phyloP scores from a whole-genome alignment of 208 protist species.

The Trypanosoma brucei region DNA sequence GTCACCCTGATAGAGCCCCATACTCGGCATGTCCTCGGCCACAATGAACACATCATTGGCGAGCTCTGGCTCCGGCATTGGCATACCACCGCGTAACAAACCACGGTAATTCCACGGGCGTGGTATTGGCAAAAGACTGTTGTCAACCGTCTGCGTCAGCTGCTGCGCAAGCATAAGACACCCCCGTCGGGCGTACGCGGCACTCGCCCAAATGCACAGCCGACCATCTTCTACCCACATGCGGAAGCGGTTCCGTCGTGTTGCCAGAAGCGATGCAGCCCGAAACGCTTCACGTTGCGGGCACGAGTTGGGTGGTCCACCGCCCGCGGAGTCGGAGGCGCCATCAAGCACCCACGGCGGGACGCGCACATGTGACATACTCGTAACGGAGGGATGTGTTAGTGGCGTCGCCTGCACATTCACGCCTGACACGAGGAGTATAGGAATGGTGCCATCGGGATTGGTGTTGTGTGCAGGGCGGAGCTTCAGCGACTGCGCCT shows the following conservation, averaged over 20 bases:
- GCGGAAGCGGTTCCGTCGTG: slow-evolving; percentile 60
- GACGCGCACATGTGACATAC: slow-evolving; percentile 14
- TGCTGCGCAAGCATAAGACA: slow-evolving; percentile 69
- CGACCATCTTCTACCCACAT: slow-evolving; percentile 75
- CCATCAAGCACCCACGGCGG: slow-evolving; percentile 5
- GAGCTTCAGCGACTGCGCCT: slow-evolving; percentile 11
- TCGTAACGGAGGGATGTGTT: slow-evolving; percentile 33
- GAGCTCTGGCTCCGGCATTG: slow-evolving; percentile 33
- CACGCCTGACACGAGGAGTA: slow-evolving; percentile 71
- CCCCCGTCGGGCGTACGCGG: slow-evolving; percentile 64
- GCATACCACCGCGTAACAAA: slow-evolving; percentile 37
- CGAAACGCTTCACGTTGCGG: background rate
- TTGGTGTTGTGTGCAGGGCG: slow-evolving; percentile 34
- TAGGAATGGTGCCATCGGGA: slow-evolving; percentile 34
- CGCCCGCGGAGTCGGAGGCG: background rate
- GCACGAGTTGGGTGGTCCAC: background rate
- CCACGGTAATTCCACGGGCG: slow-evolving; percentile 61
- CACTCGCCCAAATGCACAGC: slow-evolving; percentile 65
- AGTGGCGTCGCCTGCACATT: slow-evolving; percentile 58
- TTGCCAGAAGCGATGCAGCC: slow-evolving; percentile 21
- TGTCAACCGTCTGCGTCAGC: slow-evolving; percentile 60
- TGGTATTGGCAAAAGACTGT: slow-evolving; percentile 42
- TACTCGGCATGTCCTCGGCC: slow-evolving; percentile 43
- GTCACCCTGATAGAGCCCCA: slow-evolving; percentile 65
- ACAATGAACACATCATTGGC: slow-evolving; percentile 62